Conservation (phyloP, 768 basidiomycete genomes). For the Paxillus ammoniavirescens region DNA sequence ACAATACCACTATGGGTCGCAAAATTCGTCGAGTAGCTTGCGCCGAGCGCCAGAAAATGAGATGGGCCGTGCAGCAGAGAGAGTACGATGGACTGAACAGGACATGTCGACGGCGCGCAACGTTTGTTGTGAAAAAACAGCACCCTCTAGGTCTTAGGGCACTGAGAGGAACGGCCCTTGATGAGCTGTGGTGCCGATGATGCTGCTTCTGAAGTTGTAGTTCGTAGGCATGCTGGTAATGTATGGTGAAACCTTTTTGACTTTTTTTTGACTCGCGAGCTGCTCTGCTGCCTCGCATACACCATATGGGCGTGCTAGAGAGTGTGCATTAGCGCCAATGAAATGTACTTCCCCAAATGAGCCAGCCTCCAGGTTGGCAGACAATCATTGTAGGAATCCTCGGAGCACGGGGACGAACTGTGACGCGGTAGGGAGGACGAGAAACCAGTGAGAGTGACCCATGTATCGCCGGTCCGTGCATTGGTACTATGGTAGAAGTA, state of each 20-base stretch:
- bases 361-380: constrained; percentile 8
- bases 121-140: not conserved
- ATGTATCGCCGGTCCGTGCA: not conserved
- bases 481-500: constrained; percentile 13
- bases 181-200: constrained; percentile 16
- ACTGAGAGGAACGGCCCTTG: constrained; percentile 12
- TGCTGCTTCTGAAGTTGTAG: constrained; percentile 9
- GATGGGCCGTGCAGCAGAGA: not conserved
- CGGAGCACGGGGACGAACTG: not conserved
- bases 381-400: not conserved
- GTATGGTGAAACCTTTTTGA: constrained; percentile 10
- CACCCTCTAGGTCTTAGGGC: not conserved
- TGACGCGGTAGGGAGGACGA: constrained; percentile 9
- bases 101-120: not conserved
- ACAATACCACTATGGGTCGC: constrained; percentile 10
- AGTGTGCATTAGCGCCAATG: not conserved
- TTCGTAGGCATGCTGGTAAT: constrained; percentile 3
- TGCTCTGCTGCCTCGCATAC: not conserved
- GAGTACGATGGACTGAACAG: not conserved
- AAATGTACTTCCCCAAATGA: not conserved
- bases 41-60: not conserved
- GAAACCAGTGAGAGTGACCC: constrained; percentile 7
- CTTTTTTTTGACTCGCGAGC: not conserved
- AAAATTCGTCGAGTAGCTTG: constrained; percentile 12
- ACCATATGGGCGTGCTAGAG: constrained; percentile 11